phyloP scores from a whole-genome alignment of 2,329 filamentous ascomycete species.

The Tolypocladium amazonense region DNA sequence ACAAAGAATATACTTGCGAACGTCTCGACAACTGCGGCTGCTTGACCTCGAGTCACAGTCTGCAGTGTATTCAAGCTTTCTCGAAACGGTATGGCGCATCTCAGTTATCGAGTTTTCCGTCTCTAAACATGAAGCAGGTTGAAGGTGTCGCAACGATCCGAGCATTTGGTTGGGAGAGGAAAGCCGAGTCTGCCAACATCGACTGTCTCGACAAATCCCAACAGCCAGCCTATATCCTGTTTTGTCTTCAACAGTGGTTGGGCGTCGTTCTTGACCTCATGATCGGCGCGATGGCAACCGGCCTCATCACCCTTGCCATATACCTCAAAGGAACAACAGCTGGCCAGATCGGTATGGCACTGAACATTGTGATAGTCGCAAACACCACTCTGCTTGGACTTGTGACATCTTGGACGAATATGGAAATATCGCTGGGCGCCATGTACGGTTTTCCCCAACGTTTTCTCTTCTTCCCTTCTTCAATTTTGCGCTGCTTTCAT shows the following conservation, averaged over 20 bases:
- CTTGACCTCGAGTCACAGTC: background rate
- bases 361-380: background rate
- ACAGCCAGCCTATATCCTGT: background rate
- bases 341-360: background rate
- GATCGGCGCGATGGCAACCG: background rate
- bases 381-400: background rate
- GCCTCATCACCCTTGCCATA: background rate
- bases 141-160: background rate
- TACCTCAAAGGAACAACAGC: background rate
- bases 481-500: background rate
- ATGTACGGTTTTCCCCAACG: background rate
- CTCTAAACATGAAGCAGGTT: background rate
- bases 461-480: background rate
- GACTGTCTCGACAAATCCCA: background rate
- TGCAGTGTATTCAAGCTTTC: background rate
- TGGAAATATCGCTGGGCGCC: background rate
- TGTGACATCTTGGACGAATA: background rate
- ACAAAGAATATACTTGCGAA: background rate
- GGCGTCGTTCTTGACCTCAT: background rate
- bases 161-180: background rate
- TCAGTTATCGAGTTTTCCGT: background rate
- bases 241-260: background rate
- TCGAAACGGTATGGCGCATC: background rate
- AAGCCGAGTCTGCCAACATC: background rate
- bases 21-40: background rate